A percentile compares a stretch with the other conserved stretches of the same genome.
These are phyloP conservation scores for Xylaria palmicola DNA, from an alignment of 495 filamentous ascomycete genomes.

Conservation along the genomic window DNA sequence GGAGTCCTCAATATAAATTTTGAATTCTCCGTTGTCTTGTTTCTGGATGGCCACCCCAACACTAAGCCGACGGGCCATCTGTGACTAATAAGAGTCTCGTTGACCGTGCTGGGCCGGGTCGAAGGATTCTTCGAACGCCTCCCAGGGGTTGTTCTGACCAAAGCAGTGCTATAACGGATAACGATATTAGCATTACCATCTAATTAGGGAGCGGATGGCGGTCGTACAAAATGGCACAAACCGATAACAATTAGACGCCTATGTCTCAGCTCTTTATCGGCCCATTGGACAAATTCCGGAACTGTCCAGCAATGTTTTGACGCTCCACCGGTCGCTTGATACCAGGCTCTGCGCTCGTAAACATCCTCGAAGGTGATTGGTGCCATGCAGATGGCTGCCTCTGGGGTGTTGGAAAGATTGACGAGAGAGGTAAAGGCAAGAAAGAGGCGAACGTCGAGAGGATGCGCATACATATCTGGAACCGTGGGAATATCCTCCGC, in stretches of 20 bases:
- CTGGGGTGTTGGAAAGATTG: background rate
- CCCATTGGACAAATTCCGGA: conserved; percentile 1
- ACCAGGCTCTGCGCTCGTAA: conserved; percentile 1
- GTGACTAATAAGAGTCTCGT: conserved; percentile 7
- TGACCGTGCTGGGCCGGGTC: background rate
- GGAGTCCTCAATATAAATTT: conserved; percentile 4
- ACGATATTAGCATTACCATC: background rate
- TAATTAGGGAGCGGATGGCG: too few relatives aligned
- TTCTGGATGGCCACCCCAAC: background rate
- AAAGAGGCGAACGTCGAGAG: conserved; percentile 5
- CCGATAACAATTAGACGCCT: background rate
- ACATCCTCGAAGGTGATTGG: conserved; percentile 2
- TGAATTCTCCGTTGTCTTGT: background rate
- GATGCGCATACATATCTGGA: background rate
- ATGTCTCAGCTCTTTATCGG: background rate
- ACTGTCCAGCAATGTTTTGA: conserved; percentile 1
- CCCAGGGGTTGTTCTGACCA: background rate
- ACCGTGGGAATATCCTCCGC: background rate
- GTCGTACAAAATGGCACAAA: background rate
- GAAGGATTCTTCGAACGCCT: background rate
- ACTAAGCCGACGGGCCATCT: conserved; percentile 1
- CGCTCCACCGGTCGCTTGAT: background rate
- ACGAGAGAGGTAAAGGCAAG: background rate
- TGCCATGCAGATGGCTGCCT: background rate
- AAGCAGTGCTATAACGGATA: background rate